A percentile compares a stretch with the other conserved stretches of the same genome.
Conservation (phyloP, 2,329 filamentous ascomycete species). For the Fusarium oxysporum region DNA sequence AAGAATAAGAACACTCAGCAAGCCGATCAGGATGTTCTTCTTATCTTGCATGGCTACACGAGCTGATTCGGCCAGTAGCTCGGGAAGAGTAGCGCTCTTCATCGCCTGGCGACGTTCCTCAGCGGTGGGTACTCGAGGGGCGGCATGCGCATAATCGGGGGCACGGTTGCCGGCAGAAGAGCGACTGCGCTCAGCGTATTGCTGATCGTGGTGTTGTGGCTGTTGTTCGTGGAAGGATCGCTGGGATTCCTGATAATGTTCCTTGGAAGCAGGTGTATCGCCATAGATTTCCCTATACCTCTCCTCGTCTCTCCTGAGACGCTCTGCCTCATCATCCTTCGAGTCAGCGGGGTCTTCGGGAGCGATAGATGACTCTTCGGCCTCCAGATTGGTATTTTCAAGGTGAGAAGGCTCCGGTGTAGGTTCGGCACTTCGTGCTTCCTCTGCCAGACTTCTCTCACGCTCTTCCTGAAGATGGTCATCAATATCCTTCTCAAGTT, state of each 20-base stretch:
- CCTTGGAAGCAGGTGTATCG: constrained; percentile 13
- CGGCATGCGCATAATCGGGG: constrained; percentile 14
- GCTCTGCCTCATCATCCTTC: constrained; percentile 45
- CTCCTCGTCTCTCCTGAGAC: constrained; percentile 60
- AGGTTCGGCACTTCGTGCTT: constrained; percentile 2
- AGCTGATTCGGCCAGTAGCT: constrained; percentile 65
- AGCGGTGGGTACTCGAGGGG: constrained; percentile 22
- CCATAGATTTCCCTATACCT: constrained; percentile 65
- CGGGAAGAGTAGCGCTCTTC: constrained; percentile 62
- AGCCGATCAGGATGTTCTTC: constrained; percentile 69
- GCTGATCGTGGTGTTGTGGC: constrained; percentile 21
- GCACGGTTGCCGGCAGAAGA: constrained; percentile 29
- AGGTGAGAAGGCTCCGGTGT: constrained; percentile 32
- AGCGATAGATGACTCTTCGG: constrained; percentile 15
- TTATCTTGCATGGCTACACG: constrained; percentile 67
- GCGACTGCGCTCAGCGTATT: constrained; percentile 49
- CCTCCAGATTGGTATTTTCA: constrained; percentile 14
- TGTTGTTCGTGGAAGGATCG: constrained; percentile 18
- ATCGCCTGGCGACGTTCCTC: constrained; percentile 47
- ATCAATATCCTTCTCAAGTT: constrained; percentile 38
- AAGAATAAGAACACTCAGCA: constrained; percentile 66
- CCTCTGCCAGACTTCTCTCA: constrained; percentile 31
- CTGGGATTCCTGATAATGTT: constrained; percentile 8
- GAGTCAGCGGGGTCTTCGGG: constrained; percentile 7
- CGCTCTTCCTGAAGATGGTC: constrained; percentile 39